phyloP scores from a whole-genome alignment of 805 yeast genomes.

The Peterozyma xylosa region DNA sequence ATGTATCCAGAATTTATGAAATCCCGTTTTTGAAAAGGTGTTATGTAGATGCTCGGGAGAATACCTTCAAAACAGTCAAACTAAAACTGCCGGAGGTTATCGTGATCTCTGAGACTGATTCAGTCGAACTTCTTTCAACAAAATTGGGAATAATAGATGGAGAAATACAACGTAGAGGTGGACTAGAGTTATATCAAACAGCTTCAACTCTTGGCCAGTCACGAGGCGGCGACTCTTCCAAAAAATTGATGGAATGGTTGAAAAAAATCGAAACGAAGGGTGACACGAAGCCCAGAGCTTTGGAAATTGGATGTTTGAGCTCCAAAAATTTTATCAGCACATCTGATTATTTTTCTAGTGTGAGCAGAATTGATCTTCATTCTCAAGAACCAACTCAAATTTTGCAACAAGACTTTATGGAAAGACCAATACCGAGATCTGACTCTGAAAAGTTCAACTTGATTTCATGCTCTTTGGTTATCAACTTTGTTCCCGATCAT shows the following conservation, averaged over 20 bases:
- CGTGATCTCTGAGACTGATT: slow-evolving; percentile 9
- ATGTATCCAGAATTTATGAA: slow-evolving; percentile 8
- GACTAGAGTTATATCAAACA: slow-evolving; percentile 68
- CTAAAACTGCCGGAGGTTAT: slow-evolving; percentile 12
- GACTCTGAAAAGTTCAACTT: slow-evolving; percentile 47
- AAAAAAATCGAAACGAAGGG: slow-evolving; percentile 19
- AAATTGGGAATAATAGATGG: slow-evolving; percentile 47
- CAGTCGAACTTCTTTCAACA: slow-evolving; percentile 12
- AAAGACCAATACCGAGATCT: slow-evolving; percentile 48
- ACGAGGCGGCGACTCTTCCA: slow-evolving; percentile 92
- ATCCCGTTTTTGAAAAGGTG: neutral
- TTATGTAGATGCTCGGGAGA: slow-evolving; percentile 10
- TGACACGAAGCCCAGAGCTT: slow-evolving; percentile 28
- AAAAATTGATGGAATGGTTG: slow-evolving; percentile 69
- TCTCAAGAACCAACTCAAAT: slow-evolving; percentile 66
- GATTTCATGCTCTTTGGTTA: slow-evolving; percentile 77
- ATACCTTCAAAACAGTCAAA: slow-evolving; percentile 10
- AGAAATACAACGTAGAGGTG: slow-evolving; percentile 64
- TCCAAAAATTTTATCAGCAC: slow-evolving; percentile 62
- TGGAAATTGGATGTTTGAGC: slow-evolving; percentile 82
- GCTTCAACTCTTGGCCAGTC: slow-evolving; percentile 86
- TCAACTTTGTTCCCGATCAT: slow-evolving; percentile 81
- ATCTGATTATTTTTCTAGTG: slow-evolving; percentile 39
- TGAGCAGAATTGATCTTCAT: slow-evolving; percentile 69
- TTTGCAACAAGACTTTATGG: slow-evolving; percentile 77